Base-by-base conservation (phyloP, 2,329 filamentous ascomycete species). In the Shiraia sp. region DNA sequence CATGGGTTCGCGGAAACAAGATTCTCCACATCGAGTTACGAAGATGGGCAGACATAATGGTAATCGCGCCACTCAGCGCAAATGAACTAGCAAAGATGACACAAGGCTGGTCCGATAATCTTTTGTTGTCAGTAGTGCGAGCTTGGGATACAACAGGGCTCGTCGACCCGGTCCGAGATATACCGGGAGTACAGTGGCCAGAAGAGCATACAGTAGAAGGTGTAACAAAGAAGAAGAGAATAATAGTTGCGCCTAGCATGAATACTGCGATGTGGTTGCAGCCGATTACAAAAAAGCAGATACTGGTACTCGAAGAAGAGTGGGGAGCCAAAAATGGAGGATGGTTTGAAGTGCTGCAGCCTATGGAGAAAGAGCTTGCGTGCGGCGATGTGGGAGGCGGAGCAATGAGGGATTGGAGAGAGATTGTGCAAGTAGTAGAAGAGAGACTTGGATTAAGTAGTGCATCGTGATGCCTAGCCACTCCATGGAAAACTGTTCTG, bases 11-110 rank as follows among this genome's bases (percentile, higher is more conserved):
- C 2, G 88, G 87, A 3, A 81, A 81, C n/a, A 77, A 78, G 3
- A 95, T 99, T 32, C 72, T 97, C 41, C 93, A 99, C 63, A 97
- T 99, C 55, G 89, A 95, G 68, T 73, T 96, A 40, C 77, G 91
- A 22, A 78, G 87, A 49, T 87, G 87, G 91, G 89, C 90, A 1
- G 80, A 96, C 65, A 60, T 95, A 2, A 76, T 96, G 59, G 78
- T 92, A 12, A 79, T 96, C 45, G 87, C 87, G 8, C 92, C 92
- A 0, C 70, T 96, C 45, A 87, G 82, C 41, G 91, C 92, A 10
- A 96, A 96, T 61, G 84, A 83, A 3, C 75, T 97, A 61, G 92
- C 90, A 6, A 96, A 95, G 71, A 81, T 97, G 51, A 81, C 81
- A 0, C 79, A 80, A 16, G 93, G 93, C 0, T 77, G 95, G 49